Percentiles rank a stretch among this genome's conserved stretches.
Conservation (phyloP, 495 filamentous ascomycete genomes). For the Pseudoneurospora amorphoporcata region DNA sequence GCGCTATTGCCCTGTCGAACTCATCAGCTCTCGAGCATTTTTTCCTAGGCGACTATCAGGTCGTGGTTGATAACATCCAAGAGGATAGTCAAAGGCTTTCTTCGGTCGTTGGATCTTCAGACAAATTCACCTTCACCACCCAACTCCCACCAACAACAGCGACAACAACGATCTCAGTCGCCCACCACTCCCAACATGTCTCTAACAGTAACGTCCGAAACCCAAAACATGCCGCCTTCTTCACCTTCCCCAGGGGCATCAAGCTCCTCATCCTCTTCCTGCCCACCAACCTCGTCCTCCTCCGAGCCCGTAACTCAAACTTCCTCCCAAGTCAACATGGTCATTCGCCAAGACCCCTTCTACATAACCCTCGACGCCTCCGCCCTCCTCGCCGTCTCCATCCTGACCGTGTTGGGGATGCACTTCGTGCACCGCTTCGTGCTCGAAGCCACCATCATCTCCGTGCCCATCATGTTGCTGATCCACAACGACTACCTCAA, state of each 20-base stretch:
- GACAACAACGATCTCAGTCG: not conserved
- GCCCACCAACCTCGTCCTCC: not conserved
- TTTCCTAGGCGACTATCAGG: not conserved
- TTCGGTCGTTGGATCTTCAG: not conserved
- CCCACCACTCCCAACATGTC: conserved; percentile 9
- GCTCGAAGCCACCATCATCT: conserved; percentile 37
- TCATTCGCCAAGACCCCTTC: conserved; percentile 40
- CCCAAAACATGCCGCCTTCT: conserved; percentile 4
- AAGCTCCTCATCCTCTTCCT: not conserved
- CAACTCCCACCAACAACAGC: not conserved
- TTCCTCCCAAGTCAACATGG: conserved; percentile 24
- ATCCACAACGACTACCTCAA: conserved; percentile 65
- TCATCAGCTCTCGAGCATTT: not conserved
- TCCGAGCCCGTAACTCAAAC: not conserved
- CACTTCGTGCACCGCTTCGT: conserved; percentile 35
- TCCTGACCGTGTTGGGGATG: conserved; percentile 37
- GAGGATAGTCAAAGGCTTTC: not conserved
- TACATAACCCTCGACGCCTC: conserved; percentile 37
- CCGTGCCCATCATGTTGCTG: conserved; percentile 42
- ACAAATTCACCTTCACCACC: not conserved
- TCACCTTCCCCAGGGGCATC: not conserved
- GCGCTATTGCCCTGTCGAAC: not conserved
- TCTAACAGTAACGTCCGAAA: conserved; percentile 17
- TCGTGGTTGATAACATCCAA: not conserved
- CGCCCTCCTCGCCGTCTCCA: conserved; percentile 31